Base-by-base conservation (phyloP, 2,329 filamentous ascomycete genomes). In the Xylaria sp. region DNA sequence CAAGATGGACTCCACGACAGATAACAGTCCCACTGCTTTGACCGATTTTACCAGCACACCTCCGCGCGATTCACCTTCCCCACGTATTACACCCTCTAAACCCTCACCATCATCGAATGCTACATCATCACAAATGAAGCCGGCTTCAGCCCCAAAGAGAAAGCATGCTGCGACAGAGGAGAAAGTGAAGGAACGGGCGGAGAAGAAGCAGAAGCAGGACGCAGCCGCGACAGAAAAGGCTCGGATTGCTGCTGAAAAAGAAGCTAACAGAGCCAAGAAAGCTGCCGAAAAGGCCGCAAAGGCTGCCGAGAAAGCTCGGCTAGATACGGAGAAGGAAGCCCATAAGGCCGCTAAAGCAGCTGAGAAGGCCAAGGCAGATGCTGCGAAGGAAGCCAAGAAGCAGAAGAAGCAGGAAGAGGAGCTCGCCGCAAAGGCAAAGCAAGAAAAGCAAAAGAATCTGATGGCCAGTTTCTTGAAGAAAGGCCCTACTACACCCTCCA, bases 131-230 rank as follows among this genome's bases (percentile, higher is more conserved):
- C 68, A 21, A 61, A 63, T 57, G 4, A 63, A 50, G 9, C 37
- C 59, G 3, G 21, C 62, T 14, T n/a, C 47, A 11, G 50, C 63
- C 1, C 61, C 77, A 59, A 78, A 78, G 60, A 77, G 76, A 60
- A 78, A 79, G 57, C 77, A 77, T 70, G 74, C 53, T 7, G 76
- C 76, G 65, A 74, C 74, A 28, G 78, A 76, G 0, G 75, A 78
- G 40, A 76, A 74, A 42, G 74, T 72, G 35, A 75, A 79, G 47
- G 80, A 83, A 64, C 76, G 75, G 11, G 78, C 78, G 14, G 78
- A 79, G 63, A 84, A 83, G 71, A 81, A 78, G 68, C 76, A 76
- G 31, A 80, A 83, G 67, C 83, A 82, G 70, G 83, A 85, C 4
- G 69, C 68, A 42, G 82, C 84, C 43, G 81, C 82, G 9, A 63